Conservation (phyloP, 768 basidiomycete genomes). For the Trametes maxima region DNA sequence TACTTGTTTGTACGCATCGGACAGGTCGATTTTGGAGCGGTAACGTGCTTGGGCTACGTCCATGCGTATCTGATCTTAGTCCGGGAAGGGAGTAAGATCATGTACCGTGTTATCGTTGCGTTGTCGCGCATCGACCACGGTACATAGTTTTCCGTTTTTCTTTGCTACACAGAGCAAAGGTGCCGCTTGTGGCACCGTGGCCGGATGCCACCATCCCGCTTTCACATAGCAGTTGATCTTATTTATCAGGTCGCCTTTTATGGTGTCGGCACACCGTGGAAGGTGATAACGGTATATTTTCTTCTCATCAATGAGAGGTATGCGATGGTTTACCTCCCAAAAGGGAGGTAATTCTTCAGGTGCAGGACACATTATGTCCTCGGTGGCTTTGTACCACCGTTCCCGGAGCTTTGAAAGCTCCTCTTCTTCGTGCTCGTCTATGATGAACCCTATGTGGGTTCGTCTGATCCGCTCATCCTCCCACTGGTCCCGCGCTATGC, state of each 20-base stretch:
- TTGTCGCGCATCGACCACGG: background rate
- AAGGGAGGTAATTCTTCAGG: slow-evolving; percentile 38
- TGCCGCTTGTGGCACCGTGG: too few species aligned
- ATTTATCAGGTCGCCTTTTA: slow-evolving; percentile 30
- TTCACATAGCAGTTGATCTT: slow-evolving; percentile 1
- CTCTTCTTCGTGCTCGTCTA: too few species aligned
- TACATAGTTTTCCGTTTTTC: background rate
- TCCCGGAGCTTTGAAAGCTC: background rate
- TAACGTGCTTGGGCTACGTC: too few species aligned
- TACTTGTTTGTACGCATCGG: too few species aligned
- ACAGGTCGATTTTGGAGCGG: too few species aligned
- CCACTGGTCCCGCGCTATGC: background rate
- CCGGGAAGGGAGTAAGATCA: too few species aligned
- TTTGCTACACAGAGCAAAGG: background rate
- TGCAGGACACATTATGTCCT: slow-evolving; percentile 24
- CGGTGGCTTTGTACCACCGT: slow-evolving; percentile 15
- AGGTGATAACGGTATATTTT: slow-evolving; percentile 35
- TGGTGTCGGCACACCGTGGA: slow-evolving; percentile 36
- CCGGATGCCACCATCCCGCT: slow-evolving; percentile 2
- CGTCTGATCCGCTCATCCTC: background rate
- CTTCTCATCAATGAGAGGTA: slow-evolving; percentile 41
- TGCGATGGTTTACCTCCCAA: slow-evolving; percentile 43
- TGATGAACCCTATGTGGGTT: too few species aligned
- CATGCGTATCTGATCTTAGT: too few species aligned
- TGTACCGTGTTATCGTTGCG: too few species aligned